Percentiles rank a stretch among this genome's conserved stretches.
These are phyloP conservation scores for Wallacemonas sp. DNA, from an alignment of 208 protist genomes.

Conservation along the genomic window DNA sequence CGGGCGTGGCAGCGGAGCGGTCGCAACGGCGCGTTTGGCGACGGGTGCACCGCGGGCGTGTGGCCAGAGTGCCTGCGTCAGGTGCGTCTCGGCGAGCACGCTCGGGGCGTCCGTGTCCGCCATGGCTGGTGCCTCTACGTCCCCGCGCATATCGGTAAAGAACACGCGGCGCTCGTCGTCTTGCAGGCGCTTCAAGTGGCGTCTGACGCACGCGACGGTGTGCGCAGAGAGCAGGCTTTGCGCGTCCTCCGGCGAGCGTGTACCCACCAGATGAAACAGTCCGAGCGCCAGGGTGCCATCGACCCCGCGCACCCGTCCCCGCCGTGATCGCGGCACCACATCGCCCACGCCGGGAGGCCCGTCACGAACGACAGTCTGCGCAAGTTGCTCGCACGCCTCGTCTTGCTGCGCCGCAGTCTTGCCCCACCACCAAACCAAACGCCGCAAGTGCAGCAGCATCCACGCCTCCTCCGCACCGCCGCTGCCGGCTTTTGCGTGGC, in stretches of 20 bases:
- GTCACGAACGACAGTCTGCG: not conserved
- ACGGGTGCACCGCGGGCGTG: no score
- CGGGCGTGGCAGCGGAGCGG: no score
- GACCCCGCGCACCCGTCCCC: no score
- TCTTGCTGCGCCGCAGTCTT: conserved; percentile 15
- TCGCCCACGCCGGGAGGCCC: no score
- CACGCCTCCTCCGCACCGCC: conserved; percentile 4
- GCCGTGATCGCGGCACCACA: no score
- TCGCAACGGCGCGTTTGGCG: no score
- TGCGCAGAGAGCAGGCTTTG: not conserved
- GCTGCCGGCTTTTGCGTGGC: not conserved
- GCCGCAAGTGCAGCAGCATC: not conserved
- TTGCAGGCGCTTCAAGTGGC: not conserved
- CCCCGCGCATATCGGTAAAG: not conserved
- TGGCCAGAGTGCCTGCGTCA: no score
- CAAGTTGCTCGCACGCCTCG: conserved; percentile 13
- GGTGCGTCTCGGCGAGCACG: no score
- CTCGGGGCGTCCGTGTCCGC: no score
- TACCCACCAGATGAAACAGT: no score
- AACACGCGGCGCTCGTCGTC: not conserved
- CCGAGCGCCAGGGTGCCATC: no score
- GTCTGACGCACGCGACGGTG: not conserved
- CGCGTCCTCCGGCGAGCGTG: not conserved
- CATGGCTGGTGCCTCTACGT: no score
- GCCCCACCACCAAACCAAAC: conserved; percentile 15